These are phyloP conservation scores for Mortierella sp. DNA, from an alignment of 371 early-diverging fungal genomes.

Conservation along the genomic window DNA sequence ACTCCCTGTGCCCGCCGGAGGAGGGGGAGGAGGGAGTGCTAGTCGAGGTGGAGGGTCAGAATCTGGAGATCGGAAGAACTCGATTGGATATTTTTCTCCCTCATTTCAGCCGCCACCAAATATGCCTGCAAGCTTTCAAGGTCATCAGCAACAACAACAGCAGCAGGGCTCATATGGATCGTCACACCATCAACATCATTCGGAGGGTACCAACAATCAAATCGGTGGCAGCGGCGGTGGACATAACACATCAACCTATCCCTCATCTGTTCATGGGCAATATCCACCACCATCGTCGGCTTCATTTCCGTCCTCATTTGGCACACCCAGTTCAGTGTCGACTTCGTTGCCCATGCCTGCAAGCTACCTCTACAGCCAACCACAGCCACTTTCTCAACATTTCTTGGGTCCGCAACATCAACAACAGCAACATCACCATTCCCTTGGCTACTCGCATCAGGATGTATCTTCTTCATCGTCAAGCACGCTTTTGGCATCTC, in stretches of 20 bases:
- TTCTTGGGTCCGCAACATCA: neutral
- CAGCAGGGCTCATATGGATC: neutral
- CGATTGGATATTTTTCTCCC: constrained; percentile 21
- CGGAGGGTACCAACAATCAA: neutral
- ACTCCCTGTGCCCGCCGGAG: constrained; percentile 3
- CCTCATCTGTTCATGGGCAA: no score
- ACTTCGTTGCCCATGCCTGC: neutral
- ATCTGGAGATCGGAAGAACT: neutral
- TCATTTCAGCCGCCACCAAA: constrained; percentile 34
- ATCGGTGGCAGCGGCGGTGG: neutral
- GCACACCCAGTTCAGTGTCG: neutral
- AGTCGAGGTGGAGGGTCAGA: constrained; percentile 6
- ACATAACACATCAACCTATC: neutral
- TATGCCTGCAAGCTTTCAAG: constrained; percentile 29
- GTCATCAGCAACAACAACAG: constrained; percentile 14
- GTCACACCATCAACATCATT: neutral
- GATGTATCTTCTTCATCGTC: neutral
- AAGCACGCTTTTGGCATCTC: neutral
- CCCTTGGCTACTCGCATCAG: neutral
- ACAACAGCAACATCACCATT: neutral
- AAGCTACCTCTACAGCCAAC: constrained; percentile 6
- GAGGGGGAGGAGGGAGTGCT: neutral
- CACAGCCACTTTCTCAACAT: no score
- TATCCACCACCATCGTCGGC: no score
- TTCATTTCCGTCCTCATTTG: neutral